Evolutionary conservation across 2,329 filamentous ascomycete species (phyloP).

Genomic region (Alternaria sp.): DNA sequence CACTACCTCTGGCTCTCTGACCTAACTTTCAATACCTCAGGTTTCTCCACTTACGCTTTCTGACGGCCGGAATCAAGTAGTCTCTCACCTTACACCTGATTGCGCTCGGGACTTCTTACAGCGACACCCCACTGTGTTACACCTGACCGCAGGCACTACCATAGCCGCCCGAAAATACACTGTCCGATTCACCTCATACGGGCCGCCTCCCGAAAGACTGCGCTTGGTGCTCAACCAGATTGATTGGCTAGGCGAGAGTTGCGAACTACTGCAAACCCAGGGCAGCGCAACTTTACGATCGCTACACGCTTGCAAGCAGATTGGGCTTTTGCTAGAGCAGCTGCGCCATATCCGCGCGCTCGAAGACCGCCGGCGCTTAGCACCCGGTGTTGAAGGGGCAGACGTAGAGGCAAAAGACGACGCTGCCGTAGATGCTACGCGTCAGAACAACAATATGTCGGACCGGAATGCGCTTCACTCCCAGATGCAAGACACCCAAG

Average conservation of each 20-base stretch:
- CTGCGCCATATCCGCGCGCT: conserved; percentile 22
- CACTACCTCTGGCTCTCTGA: not conserved
- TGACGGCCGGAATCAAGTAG: conserved; percentile 37
- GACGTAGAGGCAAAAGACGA: conserved; percentile 16
- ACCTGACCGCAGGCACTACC: conserved; percentile 8
- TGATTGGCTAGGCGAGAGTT: conserved; percentile 21
- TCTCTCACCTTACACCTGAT: conserved; percentile 24
- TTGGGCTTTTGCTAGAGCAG: conserved; percentile 14
- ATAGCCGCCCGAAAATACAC: conserved; percentile 37
- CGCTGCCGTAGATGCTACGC: conserved; percentile 16
- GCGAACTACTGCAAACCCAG: not conserved
- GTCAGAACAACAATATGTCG: not conserved
- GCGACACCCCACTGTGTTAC: conserved; percentile 7
- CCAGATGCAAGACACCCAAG: conserved; percentile 32
- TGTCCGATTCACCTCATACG: conserved; percentile 39
- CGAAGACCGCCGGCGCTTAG: conserved; percentile 32
- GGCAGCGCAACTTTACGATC: not conserved
- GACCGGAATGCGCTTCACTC: conserved; percentile 17
- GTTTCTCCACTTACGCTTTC: conserved; percentile 34
- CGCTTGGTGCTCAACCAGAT: conserved; percentile 32
- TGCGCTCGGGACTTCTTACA: conserved; percentile 20
- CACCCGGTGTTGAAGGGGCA: conserved; percentile 1
- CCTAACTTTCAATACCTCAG: conserved; percentile 19
- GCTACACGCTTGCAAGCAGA: conserved; percentile 18
- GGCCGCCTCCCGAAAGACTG: conserved; percentile 31